phyloP scores from a whole-genome alignment of 306 rosid genomes.

The Quercus mongolica region DNA sequence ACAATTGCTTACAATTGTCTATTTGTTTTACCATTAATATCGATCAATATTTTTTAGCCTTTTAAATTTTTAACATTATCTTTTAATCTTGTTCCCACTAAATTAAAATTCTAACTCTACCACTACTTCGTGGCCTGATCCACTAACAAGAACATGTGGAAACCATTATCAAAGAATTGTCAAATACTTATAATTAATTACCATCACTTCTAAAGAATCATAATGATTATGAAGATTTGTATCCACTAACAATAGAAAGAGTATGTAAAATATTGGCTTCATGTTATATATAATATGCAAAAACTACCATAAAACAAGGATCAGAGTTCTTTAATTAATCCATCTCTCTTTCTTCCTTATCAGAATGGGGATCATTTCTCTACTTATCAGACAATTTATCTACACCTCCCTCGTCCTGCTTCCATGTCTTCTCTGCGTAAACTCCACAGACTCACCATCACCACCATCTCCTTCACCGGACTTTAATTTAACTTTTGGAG shows the following conservation, averaged over 20 bases:
- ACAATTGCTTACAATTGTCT: too few relatives aligned
- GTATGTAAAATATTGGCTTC: not conserved
- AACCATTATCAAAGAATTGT: not conserved
- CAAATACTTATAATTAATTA: not conserved
- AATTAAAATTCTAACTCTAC: too few relatives aligned
- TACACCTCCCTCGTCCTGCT: constrained; percentile 16
- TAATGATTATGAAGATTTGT: not conserved
- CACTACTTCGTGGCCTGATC: too few relatives aligned
- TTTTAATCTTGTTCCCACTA: too few relatives aligned
- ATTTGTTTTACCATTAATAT: too few relatives aligned
- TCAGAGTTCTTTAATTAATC: not conserved
- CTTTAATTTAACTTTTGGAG: constrained; percentile 29
- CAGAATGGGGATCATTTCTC: constrained; percentile 22
- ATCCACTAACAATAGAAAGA: constrained; percentile 1
- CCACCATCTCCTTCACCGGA: constrained; percentile 25
- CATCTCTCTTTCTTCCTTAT: not conserved
- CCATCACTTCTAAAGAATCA: not conserved
- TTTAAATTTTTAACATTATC: too few relatives aligned
- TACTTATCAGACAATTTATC: not conserved
- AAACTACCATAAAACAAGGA: constrained; percentile 16
- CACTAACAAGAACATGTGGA: not conserved
- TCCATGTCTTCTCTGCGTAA: constrained; percentile 16
- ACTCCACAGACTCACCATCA: constrained; percentile 12
- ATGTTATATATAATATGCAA: not conserved
- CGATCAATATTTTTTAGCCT: too few relatives aligned